Conservation (phyloP, 306 rosid species). For the Cucumis cinereus region DNA sequence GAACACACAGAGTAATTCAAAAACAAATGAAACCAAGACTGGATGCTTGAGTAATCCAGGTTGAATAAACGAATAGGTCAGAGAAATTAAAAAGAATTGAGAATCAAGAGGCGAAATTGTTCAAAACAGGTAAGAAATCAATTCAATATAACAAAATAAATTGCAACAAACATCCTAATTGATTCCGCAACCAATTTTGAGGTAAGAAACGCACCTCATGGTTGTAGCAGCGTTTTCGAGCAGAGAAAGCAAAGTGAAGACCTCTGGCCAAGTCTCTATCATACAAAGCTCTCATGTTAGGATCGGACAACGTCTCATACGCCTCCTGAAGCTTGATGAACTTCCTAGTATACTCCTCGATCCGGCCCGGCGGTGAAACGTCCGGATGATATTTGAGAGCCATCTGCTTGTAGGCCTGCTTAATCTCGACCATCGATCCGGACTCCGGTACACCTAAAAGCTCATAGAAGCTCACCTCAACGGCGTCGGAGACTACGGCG, state of each 20-base stretch:
- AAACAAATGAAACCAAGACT: neutral
- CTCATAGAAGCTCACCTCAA: conserved; percentile 42
- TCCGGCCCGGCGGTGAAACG: conserved; percentile 80
- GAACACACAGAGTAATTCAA: neutral
- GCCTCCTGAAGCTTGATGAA: conserved; percentile 80
- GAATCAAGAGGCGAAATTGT: neutral
- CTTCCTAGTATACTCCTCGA: conserved; percentile 63
- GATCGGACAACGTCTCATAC: conserved; percentile 75
- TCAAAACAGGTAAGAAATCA: neutral
- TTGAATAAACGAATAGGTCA: neutral
- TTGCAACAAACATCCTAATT: neutral
- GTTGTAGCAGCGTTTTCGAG: conserved; percentile 8
- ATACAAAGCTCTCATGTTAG: conserved; percentile 43
- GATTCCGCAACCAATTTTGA: neutral
- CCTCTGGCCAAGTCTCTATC: conserved; percentile 74
- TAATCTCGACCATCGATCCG: conserved; percentile 57
- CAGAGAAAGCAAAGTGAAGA: conserved; percentile 55
- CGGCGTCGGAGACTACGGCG: conserved; percentile 11
- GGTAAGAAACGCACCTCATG: neutral
- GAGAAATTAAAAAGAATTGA: neutral
- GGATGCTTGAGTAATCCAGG: neutral
- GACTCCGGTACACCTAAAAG: conserved; percentile 60
- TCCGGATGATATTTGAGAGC: conserved; percentile 85
- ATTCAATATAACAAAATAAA: neutral
- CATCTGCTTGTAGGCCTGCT: conserved; percentile 74